Evolutionary conservation across 1,284 basidiomycete genomes (phyloP), one percentile per base, ranked within the genome.

Genomic region (Grifola frondosa): DNA sequence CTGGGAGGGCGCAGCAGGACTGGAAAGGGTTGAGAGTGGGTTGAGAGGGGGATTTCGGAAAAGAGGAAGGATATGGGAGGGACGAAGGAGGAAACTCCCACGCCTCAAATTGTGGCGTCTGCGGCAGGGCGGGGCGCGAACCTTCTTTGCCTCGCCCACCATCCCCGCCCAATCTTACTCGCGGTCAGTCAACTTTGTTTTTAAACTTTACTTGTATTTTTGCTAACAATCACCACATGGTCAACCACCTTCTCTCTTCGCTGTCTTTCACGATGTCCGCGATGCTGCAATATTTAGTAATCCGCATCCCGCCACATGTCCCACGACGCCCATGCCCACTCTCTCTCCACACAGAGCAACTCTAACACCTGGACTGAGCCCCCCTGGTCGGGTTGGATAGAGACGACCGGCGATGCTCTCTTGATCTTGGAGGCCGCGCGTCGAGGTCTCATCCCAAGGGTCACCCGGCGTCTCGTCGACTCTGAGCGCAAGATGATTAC

Each of bases 391-490:
- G 91, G 91, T 19, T 96, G 88, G 81, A 94, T 97, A 69, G 91
- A 94, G 64, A 93, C 90, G 3, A 98, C 95, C 0, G 88, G 89
- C 56, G 95, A 98, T 68, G 94, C 95, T 6, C 77, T 98, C 19
- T 84, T 98, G 61, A 90, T 98, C 59, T 91, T 98, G 58, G 95
- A 98, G 62, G 94, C 93, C 4, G 93, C 93, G 23, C 78, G 90
- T 33, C 78, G 89, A 21, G 92, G 93, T 19, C 78, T 93, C 57
- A 92, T 97, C 39, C 93, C 95, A 2, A 80, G 94, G 44, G 91
- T 99, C 30, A 95, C 92, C n/a, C 81, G 96, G 25, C 81, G 96
- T 23, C 78, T 99, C 39, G 91, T 94, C 50, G 95, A 97, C 63
- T 79, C 88, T 30, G 96, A 99, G 66, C 80, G 91, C 47, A 88